phyloP scores from a whole-genome alignment of 75 land plant species.

The Selaginella moellendorffii region DNA sequence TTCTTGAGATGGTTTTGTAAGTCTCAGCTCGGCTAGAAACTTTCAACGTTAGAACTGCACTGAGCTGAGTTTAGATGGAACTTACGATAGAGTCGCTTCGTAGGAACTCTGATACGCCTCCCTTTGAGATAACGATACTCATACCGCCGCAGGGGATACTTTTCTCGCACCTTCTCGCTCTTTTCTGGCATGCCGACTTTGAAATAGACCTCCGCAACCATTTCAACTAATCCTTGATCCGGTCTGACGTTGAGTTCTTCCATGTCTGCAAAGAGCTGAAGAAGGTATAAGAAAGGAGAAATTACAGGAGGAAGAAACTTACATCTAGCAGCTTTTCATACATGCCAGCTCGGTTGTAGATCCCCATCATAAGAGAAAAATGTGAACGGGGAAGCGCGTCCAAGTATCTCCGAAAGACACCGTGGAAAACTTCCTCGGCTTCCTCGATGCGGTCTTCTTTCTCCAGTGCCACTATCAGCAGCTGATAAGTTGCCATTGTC shows the following conservation, averaged over 20 bases:
- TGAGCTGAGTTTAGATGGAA: no score
- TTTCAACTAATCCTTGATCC: slow-evolving; percentile 30
- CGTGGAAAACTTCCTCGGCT: slow-evolving; percentile 16
- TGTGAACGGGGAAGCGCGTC: slow-evolving; percentile 50
- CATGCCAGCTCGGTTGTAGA: slow-evolving; percentile 50
- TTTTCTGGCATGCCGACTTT: slow-evolving; percentile 62
- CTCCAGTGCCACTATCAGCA: neutral
- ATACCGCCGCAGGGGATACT: slow-evolving; percentile 29
- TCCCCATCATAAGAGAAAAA: slow-evolving; percentile 47
- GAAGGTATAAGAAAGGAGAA: no score
- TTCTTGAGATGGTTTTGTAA: no score
- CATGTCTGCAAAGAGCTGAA: slow-evolving; percentile 97
- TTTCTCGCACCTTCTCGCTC: slow-evolving; percentile 35
- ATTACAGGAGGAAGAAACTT: slow-evolving; percentile 13
- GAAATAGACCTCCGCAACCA: slow-evolving; percentile 53
- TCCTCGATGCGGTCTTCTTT: neutral
- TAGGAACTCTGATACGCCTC: slow-evolving; percentile 4
- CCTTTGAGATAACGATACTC: slow-evolving; percentile 12
- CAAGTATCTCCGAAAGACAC: slow-evolving; percentile 39
- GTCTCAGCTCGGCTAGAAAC: no score
- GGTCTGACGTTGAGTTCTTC: slow-evolving; percentile 82
- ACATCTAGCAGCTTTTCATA: slow-evolving; percentile 82
- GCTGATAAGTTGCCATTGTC: neutral
- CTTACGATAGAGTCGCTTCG: neutral
- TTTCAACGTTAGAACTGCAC: no score